Conservation (phyloP, 192 early-diverging fungal species). For the Rhizophagus clarus region DNA sequence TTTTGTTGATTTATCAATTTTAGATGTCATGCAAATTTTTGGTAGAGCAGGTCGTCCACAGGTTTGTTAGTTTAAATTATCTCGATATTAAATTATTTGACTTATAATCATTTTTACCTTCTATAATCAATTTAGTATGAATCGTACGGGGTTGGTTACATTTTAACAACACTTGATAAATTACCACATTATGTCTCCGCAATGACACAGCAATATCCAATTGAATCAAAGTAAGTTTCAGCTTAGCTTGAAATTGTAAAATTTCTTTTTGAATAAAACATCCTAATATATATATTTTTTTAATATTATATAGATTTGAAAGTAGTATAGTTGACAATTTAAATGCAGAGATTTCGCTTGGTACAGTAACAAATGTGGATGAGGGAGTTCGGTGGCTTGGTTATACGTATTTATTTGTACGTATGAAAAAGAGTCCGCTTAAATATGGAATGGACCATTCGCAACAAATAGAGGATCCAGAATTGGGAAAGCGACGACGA, state of each 20-base stretch:
- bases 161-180: conserved; percentile 93
- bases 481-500: conserved; percentile 75
- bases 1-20: conserved; percentile 92
- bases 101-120: conserved; percentile 5
- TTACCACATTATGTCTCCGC: conserved; percentile 90
- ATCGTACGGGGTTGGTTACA: conserved; percentile 89
- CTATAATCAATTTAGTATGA: conserved; percentile 69
- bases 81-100: background rate
- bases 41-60: conserved; percentile 96
- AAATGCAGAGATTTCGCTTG: conserved; percentile 96
- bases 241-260: background rate
- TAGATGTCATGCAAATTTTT: conserved; percentile 99
- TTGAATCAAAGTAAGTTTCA: conserved; percentile 74
- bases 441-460: conserved; percentile 87
- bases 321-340: conserved; percentile 88
- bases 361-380: conserved; percentile 92
- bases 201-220: conserved; percentile 96
- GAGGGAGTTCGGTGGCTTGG: conserved; percentile 97
- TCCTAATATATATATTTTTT: too few species aligned
- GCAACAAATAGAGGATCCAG: conserved; percentile 77
- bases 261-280: too few species aligned
- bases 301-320: conserved; percentile 61
- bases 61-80: conserved; percentile 27
- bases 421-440: conserved; percentile 95
- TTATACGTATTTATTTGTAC: conserved; percentile 95